Conservation (phyloP, 441 rosid species). For the Brassica balearica region DNA sequence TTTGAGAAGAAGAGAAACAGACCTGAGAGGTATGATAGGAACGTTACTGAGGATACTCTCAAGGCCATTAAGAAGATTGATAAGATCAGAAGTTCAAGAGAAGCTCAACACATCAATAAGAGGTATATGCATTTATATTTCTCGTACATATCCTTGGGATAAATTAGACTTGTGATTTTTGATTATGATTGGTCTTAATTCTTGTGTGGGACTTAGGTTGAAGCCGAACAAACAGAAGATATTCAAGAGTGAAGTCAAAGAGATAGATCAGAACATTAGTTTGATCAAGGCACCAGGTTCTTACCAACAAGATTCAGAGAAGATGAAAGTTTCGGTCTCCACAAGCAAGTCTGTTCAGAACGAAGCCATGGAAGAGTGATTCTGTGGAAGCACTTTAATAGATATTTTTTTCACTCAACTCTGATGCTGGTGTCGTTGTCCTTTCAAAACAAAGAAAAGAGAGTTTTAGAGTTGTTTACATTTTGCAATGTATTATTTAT, state of each 20-base stretch:
- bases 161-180: neutral
- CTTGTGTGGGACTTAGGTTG: constrained; percentile 53
- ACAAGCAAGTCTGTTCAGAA: constrained; percentile 48
- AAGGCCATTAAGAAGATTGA: constrained; percentile 83
- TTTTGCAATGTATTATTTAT: neutral
- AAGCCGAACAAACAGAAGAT: constrained; percentile 54
- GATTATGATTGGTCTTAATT: neutral
- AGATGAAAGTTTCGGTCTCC: constrained; percentile 63
- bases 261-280: constrained; percentile 55
- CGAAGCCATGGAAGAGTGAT: constrained; percentile 72
- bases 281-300: constrained; percentile 60
- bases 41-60: constrained; percentile 66
- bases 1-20: constrained; percentile 93
- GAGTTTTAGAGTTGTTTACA: neutral
- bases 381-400: neutral
- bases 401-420: no score
- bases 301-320: constrained; percentile 50
- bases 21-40: constrained; percentile 94
- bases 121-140: constrained; percentile 50
- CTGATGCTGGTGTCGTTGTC: no score
- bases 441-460: neutral
- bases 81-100: constrained; percentile 68
- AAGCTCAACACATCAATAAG: constrained; percentile 49
- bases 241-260: constrained; percentile 38
- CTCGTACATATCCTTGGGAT: neutral